These are phyloP conservation scores for Nicotiana paniculata DNA, from an alignment of 257 asterid genomes.

Conservation along the genomic window DNA sequence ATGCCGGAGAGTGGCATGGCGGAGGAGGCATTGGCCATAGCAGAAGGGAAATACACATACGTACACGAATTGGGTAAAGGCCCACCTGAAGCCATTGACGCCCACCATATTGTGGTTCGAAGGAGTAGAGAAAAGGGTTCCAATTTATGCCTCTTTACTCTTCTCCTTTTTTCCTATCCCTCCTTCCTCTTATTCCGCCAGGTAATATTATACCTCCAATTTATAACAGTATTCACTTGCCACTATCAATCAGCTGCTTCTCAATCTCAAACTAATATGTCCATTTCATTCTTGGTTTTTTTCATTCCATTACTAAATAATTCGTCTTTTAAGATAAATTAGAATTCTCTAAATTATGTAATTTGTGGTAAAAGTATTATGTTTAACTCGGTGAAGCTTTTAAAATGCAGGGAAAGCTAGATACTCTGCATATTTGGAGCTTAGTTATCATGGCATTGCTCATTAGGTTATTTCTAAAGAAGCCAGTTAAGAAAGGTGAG, in stretches of 20 bases:
- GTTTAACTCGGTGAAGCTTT: not conserved
- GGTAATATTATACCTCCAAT: conserved; percentile 28
- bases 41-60: conserved; percentile 45
- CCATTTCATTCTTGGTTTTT: not conserved
- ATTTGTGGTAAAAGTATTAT: not conserved
- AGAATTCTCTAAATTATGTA: not conserved
- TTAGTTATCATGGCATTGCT: conserved; percentile 31
- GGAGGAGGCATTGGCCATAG: conserved; percentile 26
- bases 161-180: conserved; percentile 24
- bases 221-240: too few relatives aligned
- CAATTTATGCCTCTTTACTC: conserved; percentile 26
- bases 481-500: conserved; percentile 63
- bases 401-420: conserved; percentile 31
- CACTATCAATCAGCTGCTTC: too few relatives aligned
- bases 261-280: too few relatives aligned
- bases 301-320: not conserved
- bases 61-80: conserved; percentile 41
- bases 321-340: not conserved
- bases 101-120: conserved; percentile 51
- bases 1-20: conserved; percentile 16
- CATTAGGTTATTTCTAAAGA: conserved; percentile 24
- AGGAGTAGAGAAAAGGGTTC: conserved; percentile 26
- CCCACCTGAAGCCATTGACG: conserved; percentile 52
- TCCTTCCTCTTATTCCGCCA: conserved; percentile 29
- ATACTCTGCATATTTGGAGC: conserved; percentile 33